A percentile compares a stretch with the other conserved stretches of the same genome.
Conservation (phyloP, 352 stramenopile species). For the Phytophthora ramorum region DNA sequence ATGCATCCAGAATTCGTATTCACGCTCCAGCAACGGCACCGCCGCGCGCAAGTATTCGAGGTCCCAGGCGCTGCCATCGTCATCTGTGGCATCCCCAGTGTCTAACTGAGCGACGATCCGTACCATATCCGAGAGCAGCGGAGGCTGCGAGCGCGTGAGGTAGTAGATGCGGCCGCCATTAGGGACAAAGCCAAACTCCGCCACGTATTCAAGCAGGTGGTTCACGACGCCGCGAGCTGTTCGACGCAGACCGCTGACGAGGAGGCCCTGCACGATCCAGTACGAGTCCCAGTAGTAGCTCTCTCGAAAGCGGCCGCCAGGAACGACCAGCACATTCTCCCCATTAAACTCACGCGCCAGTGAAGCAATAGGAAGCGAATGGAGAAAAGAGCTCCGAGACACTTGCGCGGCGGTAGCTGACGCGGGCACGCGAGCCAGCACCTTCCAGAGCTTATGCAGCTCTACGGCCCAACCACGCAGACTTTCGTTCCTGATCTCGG, state of each 20-base stretch:
- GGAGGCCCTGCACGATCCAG: slow-evolving; percentile 91
- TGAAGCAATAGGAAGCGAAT: slow-evolving; percentile 42
- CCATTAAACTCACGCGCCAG: slow-evolving; percentile 28
- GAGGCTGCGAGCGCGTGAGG: slow-evolving; percentile 88
- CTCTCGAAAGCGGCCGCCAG: slow-evolving; percentile 92
- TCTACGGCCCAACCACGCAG: slow-evolving; percentile 67
- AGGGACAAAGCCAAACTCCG: slow-evolving; percentile 88
- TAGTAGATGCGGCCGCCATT: slow-evolving; percentile 94
- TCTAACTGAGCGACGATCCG: slow-evolving; percentile 44
- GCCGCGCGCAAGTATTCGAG: slow-evolving; percentile 52
- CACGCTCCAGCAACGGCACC: slow-evolving; percentile 68
- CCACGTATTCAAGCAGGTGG: slow-evolving; percentile 89
- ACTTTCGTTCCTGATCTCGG: slow-evolving; percentile 45
- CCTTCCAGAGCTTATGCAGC: slow-evolving; percentile 81
- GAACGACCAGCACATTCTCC: slow-evolving; percentile 78
- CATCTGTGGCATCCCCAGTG: slow-evolving; percentile 24
- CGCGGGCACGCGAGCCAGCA: slow-evolving; percentile 54
- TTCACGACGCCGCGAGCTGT: slow-evolving; percentile 84
- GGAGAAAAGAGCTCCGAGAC: slow-evolving; percentile 30
- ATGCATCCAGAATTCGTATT: slow-evolving; percentile 89
- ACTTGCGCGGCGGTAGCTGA: slow-evolving; percentile 9
- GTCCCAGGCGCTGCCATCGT: slow-evolving; percentile 42
- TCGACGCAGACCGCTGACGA: slow-evolving; percentile 76
- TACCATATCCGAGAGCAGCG: slow-evolving; percentile 92
- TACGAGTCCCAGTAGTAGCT: slow-evolving; percentile 95